Evolutionary conservation across 2,329 filamentous ascomycete species (phyloP).

Genomic region (Claviceps sp.): DNA sequence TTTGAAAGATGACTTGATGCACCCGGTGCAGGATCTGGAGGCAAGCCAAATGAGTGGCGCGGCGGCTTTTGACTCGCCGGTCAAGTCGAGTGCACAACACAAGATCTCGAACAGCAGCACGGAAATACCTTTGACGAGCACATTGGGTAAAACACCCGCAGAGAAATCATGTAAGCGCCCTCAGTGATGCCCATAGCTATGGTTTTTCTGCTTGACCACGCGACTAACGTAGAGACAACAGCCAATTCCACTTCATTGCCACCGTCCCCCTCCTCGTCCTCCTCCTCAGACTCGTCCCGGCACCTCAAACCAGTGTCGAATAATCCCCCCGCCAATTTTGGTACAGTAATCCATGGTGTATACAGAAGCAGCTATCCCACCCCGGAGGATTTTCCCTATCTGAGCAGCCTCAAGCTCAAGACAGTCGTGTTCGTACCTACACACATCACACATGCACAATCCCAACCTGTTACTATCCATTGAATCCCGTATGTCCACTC

Average conservation of each 20-base stretch:
- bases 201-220: not conserved
- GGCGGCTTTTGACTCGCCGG: constrained; percentile 8
- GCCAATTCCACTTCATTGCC: not conserved
- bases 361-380: constrained; percentile 76
- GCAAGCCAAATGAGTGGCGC: constrained; percentile 10
- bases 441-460: no score
- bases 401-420: constrained; percentile 56
- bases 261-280: not conserved
- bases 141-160: not conserved
- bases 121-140: constrained; percentile 3
- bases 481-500: no score
- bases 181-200: not conserved
- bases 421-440: constrained; percentile 55
- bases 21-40: constrained; percentile 11
- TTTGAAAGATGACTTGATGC: constrained; percentile 14
- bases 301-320: constrained; percentile 12
- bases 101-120: constrained; percentile 7
- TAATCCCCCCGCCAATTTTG: constrained; percentile 56
- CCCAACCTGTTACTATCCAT: no score
- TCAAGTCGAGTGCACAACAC: not conserved
- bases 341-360: constrained; percentile 56
- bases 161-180: constrained; percentile 2
- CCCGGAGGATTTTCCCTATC: constrained; percentile 54
- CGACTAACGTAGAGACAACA: not conserved
- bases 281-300: constrained; percentile 5